Conservation (phyloP, 1,284 basidiomycete species). For the Cryptococcus sp. region DNA sequence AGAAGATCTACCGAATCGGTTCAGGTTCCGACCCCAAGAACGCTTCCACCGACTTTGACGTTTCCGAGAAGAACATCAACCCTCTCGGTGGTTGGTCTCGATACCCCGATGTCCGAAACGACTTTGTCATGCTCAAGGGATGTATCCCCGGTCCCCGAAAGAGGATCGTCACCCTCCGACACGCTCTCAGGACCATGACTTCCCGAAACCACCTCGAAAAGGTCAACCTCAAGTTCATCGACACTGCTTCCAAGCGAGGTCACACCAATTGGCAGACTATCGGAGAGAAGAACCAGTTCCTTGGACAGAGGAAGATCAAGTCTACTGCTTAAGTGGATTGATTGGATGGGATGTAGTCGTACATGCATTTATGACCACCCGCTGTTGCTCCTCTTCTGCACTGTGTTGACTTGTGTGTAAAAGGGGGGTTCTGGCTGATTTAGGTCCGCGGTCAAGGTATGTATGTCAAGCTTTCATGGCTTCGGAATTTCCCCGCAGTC, state of each 20-base stretch:
- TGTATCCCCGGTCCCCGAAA: constrained; percentile 94
- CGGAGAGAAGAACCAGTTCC: constrained; percentile 92
- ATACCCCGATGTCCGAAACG: constrained; percentile 98
- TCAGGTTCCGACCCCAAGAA: constrained; percentile 74
- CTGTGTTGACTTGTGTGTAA: no score
- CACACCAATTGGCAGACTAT: constrained; percentile 70
- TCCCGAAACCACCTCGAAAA: constrained; percentile 66
- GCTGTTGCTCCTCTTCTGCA: no score
- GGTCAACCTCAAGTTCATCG: constrained; percentile 95
- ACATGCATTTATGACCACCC: neutral
- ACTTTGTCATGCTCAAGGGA: constrained; percentile 93
- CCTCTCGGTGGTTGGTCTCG: constrained; percentile 98
- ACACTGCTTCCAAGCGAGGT: constrained; percentile 79
- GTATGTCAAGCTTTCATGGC: no score
- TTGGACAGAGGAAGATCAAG: constrained; percentile 61
- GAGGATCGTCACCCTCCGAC: constrained; percentile 61
- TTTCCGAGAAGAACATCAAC: constrained; percentile 92
- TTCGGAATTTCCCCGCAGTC: no score
- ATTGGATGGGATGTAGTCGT: neutral
- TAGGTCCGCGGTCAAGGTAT: no score
- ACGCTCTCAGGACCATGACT: constrained; percentile 39
- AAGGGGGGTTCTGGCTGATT: no score
- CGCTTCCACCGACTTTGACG: constrained; percentile 88
- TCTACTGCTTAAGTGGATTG: constrained; percentile 17
- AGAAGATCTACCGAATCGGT: constrained; percentile 97